These are phyloP conservation scores for Fraxinus americana DNA, from an alignment of 257 asterid species.

Conservation along the genomic window DNA sequence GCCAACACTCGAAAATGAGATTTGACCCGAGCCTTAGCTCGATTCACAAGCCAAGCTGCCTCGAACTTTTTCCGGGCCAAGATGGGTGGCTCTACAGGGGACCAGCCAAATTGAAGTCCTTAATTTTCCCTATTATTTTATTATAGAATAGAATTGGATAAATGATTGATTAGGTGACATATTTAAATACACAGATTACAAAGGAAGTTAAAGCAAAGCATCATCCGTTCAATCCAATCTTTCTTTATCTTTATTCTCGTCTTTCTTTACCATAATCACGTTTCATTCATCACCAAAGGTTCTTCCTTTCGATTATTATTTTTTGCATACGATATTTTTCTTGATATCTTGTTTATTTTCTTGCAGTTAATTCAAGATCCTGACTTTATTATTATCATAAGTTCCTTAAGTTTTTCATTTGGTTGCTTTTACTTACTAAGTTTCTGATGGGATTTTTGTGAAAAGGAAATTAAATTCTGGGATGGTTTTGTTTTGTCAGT, in stretches of 20 bases:
- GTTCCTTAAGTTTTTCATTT: background rate
- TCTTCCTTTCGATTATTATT: background rate
- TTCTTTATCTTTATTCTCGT: background rate
- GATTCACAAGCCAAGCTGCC: no score
- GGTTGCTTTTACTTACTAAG: slow-evolving; percentile 6
- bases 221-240: slow-evolving; percentile 26
- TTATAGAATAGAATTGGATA: no score
- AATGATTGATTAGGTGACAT: no score
- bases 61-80: no score
- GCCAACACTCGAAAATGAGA: no score
- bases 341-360: background rate
- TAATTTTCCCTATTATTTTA: no score
- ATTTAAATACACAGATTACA: no score
- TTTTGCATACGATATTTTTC: background rate
- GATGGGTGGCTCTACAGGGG: no score
- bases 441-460: slow-evolving; percentile 24
- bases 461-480: background rate
- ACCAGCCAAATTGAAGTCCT: no score
- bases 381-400: slow-evolving; percentile 9
- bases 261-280: background rate
- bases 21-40: no score
- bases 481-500: background rate
- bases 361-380: slow-evolving; percentile 1
- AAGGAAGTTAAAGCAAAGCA: slow-evolving; percentile 11
- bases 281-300: slow-evolving; percentile 19